phyloP scores from a whole-genome alignment of 1,284 basidiomycete species.

The Phellopilus nigrolimitatus region DNA sequence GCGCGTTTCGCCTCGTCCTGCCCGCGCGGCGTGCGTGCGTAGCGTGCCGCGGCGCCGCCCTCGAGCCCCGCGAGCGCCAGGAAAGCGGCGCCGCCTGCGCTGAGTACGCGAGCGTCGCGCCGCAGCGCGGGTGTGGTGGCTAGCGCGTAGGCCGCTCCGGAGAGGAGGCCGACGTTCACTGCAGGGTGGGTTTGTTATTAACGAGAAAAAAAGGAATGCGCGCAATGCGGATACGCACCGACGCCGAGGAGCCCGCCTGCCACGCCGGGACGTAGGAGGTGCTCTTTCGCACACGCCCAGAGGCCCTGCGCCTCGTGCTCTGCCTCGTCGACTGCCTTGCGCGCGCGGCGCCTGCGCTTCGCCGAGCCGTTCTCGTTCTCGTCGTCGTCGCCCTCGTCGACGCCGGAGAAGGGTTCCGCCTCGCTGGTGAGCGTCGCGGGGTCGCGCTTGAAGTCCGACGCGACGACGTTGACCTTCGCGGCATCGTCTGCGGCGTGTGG shows the following conservation, averaged over 20 bases:
- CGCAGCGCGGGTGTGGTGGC: slow-evolving; percentile 64
- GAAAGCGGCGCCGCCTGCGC: slow-evolving; percentile 48
- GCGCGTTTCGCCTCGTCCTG: slow-evolving; percentile 53
- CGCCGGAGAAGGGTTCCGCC: slow-evolving; percentile 22
- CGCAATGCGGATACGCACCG: neutral
- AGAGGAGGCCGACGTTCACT: slow-evolving; percentile 74
- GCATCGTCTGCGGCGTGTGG: slow-evolving; percentile 42
- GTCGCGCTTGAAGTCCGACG: slow-evolving; percentile 44
- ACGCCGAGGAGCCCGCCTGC: slow-evolving; percentile 72
- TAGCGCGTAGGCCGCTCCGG: slow-evolving; percentile 57
- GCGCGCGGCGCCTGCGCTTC: slow-evolving; percentile 21
- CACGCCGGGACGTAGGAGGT: slow-evolving; percentile 62
- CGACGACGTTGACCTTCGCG: slow-evolving; percentile 50
- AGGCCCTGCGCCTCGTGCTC: slow-evolving; percentile 50
- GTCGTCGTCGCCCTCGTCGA: slow-evolving; percentile 17
- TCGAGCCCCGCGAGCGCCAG: slow-evolving; percentile 57
- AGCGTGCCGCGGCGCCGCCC: slow-evolving; percentile 60
- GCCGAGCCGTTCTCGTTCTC: slow-evolving; percentile 8
- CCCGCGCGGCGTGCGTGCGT: slow-evolving; percentile 55
- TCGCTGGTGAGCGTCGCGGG: slow-evolving; percentile 41
- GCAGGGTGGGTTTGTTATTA: neutral
- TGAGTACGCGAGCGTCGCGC: slow-evolving; percentile 52
- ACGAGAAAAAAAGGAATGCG: neutral
- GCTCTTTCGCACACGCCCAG: slow-evolving; percentile 55
- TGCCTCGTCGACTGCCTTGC: slow-evolving; percentile 40